A percentile compares a stretch with the other conserved stretches of the same genome.
Conservation (phyloP, 75 land plant species). For the Cupressus sempervirens region DNA sequence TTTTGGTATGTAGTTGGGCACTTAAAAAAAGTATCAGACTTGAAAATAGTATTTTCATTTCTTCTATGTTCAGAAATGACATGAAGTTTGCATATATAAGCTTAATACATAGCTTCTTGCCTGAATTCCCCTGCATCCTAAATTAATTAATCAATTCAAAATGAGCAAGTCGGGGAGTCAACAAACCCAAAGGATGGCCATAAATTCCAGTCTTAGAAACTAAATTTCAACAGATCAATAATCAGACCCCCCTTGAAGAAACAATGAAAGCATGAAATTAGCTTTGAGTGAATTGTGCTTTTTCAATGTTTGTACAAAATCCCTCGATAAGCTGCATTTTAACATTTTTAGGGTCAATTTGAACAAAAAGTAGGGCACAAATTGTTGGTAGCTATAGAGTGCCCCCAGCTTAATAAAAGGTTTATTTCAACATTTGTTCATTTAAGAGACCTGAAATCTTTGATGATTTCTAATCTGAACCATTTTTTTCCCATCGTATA, state of each 20-base stretch:
- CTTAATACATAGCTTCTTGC: too few relatives aligned
- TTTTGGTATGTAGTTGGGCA: conserved; percentile 42
- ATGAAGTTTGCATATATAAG: too few relatives aligned
- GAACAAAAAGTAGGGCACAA: too few relatives aligned
- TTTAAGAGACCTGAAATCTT: neutral
- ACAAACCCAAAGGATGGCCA: neutral
- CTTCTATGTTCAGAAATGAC: too few relatives aligned
- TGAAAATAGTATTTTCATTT: neutral
- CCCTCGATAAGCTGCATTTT: too few relatives aligned
- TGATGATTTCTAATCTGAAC: neutral
- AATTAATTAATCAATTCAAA: neutral
- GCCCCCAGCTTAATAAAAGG: neutral
- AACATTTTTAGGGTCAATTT: neutral
- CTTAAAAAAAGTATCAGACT: neutral
- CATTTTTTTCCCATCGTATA: too few relatives aligned
- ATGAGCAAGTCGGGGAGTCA: neutral
- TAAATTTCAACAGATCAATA: neutral
- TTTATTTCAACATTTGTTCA: neutral
- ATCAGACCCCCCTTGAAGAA: neutral
- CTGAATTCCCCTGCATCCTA: neutral
- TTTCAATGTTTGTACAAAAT: too few relatives aligned
- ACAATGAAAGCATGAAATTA: neutral
- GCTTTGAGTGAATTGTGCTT: too few relatives aligned
- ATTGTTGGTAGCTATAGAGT: neutral
- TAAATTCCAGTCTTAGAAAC: neutral